These are phyloP conservation scores for Plasmopara halstedii DNA, from an alignment of 352 stramenopile species.

Conservation along the genomic window DNA sequence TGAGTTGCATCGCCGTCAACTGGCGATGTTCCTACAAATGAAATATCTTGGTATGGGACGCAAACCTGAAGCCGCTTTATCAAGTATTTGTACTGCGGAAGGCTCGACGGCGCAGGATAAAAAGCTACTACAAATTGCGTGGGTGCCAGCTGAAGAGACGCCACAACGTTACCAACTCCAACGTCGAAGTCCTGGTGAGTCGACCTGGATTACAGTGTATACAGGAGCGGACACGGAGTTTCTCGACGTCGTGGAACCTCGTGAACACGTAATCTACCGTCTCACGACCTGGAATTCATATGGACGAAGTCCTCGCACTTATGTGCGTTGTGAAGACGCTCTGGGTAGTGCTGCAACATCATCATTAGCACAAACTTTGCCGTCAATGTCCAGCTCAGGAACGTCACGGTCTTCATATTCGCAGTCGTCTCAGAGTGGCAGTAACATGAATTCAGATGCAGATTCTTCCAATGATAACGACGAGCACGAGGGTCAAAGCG, in stretches of 20 bases:
- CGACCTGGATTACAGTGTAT: constrained; percentile 51
- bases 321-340: constrained; percentile 44
- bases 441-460: constrained; percentile 3
- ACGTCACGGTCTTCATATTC: constrained; percentile 21
- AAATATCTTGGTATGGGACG: constrained; percentile 75
- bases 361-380: constrained; percentile 4
- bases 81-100: constrained; percentile 30
- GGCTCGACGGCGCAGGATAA: constrained; percentile 19
- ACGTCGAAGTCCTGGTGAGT: constrained; percentile 50
- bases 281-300: constrained; percentile 82
- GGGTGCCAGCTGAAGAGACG: constrained; percentile 36
- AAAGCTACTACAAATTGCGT: constrained; percentile 47
- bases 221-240: constrained; percentile 62
- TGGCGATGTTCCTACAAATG: constrained; percentile 78
- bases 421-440: constrained; percentile 13
- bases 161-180: constrained; percentile 67
- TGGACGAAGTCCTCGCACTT: constrained; percentile 50
- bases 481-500: constrained; percentile 9
- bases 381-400: constrained; percentile 8
- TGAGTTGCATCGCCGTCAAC: constrained; percentile 66
- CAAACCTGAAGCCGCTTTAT: constrained; percentile 40
- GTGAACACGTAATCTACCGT: constrained; percentile 60
- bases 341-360: constrained; percentile 7
- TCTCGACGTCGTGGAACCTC: constrained; percentile 47
- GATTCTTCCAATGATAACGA: constrained; percentile 7